Base-by-base conservation (phyloP, 2,329 filamentous ascomycete species). In the Cercospora canescens region DNA sequence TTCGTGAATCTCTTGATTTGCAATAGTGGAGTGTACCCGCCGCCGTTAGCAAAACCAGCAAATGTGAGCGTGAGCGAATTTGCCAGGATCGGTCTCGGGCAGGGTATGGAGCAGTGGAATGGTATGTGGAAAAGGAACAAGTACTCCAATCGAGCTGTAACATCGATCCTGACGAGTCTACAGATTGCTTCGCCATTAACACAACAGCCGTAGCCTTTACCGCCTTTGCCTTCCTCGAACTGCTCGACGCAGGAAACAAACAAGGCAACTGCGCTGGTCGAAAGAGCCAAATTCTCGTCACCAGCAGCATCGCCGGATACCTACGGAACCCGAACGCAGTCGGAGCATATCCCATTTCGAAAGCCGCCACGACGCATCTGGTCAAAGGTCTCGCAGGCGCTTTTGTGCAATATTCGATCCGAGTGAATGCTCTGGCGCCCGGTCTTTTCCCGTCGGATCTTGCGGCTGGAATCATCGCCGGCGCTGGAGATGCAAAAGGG, bases 381-480 rank as follows among this genome's bases (percentile, higher is more conserved):
- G 78, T 83, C 34, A 86, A 86, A 75, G 75, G 80, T 63, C 74
- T 86, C 16, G 75, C 82, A 0, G 83, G 81, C 0, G 70, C 72
- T 1, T 71, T 76, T 66, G 82, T 68, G 35, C 78, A 68, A 24
- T 81, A 75, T 60, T 71, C 75, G 16, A 85, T 87, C 52, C 78
- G 84, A 0, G 79, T 82, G 16, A 86, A 86, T 73, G 81, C 81
- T 0, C 75, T 86, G 45, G 81, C 83, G 16, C 84, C 85, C 4
- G 85, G 84, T 1, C 59, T 91, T 37, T 91, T 89, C 73, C 85
- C 87, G 3, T 88, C 85, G 39, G 88, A 91, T 61, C 86, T 90
- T 83, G 82, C 87, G 0, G 81, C 80, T 0, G 76, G 78, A 2
- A 79, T 85, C 65, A 81, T 87, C 32, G 54, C 62, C 4, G 30